Base-by-base conservation (phyloP, 352 stramenopile species). In the Globisporangium abappressorium region DNA sequence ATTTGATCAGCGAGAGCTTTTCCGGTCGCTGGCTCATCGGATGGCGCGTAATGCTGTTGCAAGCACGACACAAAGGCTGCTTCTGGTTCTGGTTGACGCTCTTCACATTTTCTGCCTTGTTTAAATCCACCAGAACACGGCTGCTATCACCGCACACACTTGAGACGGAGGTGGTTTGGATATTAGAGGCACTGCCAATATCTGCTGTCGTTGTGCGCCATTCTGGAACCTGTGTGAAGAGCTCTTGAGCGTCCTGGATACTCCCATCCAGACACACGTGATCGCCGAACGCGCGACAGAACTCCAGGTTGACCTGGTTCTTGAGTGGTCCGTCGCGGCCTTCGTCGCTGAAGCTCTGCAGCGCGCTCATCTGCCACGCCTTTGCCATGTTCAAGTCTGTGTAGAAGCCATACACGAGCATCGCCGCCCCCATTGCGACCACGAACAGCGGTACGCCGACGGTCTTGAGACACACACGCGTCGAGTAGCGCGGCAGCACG, bases 261-360 rank as follows among this genome's bases (percentile, higher is more conserved):
- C 55, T 61, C 11, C 28, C 57, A 8, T 28, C 33, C 1, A 56
- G 14, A 41, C 72, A 78, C 46, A 76, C 53, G 24, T 15, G 15
- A 0, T 36, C 57, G 18, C 54, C 62, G 14, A 73, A 57, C 11
- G 69, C 69, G 5, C 55, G 20, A 24, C 72, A 78, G 60, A 65
- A 73, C 34, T 66, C 61, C 1, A 66, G 8, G 65, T 78, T 78
- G 20, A 78, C 66, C 2, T 58, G 56, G 1, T 14, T 30, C 57
- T 75, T 65, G 28, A 75, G 51, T 7, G 38, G 47, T 3, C 62
- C 58, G 22, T 67, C 57, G 15, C 54, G 30, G 22, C 36, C n/a
- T 12, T 55, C 18, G 43, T 68, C 62, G 14, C 20, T 56, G 26
- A 57, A 57, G 20, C 47, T 36, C n/a, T 28, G 43, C 33, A 36